phyloP scores from a whole-genome alignment of 2,329 filamentous ascomycete genomes.

The Peltaster fructicola region DNA sequence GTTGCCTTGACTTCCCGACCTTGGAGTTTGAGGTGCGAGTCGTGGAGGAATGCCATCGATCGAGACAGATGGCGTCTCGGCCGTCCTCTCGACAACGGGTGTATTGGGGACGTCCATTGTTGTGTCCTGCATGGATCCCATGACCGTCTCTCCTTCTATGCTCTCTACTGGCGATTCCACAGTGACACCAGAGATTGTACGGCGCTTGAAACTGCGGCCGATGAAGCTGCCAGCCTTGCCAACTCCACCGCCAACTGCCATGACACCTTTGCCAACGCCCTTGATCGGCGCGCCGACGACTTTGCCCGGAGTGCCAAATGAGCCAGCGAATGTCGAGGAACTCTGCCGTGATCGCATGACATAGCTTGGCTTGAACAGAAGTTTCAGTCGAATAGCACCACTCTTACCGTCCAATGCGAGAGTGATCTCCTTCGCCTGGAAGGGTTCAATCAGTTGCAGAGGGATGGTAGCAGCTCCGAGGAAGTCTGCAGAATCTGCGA shows the following conservation, averaged over 20 bases:
- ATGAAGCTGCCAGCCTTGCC: conserved; percentile 84
- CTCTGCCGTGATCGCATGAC: conserved; percentile 74
- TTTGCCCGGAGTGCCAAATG: conserved; percentile 70
- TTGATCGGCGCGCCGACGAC: conserved; percentile 95
- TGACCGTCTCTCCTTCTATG: conserved; percentile 7
- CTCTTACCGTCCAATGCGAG: conserved; percentile 77
- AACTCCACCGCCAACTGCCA: conserved; percentile 57
- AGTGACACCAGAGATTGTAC: conserved; percentile 40
- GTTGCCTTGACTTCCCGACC: conserved; percentile 27
- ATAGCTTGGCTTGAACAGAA: conserved; percentile 88
- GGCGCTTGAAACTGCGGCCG: conserved; percentile 61
- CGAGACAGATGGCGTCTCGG: conserved; percentile 8
- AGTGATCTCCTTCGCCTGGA: conserved; percentile 57
- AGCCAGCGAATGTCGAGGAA: conserved; percentile 81
- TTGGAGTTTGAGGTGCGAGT: conserved; percentile 17
- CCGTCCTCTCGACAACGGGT: conserved; percentile 8
- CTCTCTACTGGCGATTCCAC: conserved; percentile 23
- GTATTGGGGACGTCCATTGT: conserved; percentile 12
- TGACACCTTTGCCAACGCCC: conserved; percentile 61
- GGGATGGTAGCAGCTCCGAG: conserved; percentile 64
- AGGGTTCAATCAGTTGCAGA: conserved; percentile 67
- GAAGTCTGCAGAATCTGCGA: conserved; percentile 84
- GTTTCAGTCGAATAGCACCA: conserved; percentile 60
- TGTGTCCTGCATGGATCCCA: conserved; percentile 12
- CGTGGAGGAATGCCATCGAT: conserved; percentile 8